phyloP scores from a whole-genome alignment of 73 alveolate species.

The Paraurostyla sp. region DNA sequence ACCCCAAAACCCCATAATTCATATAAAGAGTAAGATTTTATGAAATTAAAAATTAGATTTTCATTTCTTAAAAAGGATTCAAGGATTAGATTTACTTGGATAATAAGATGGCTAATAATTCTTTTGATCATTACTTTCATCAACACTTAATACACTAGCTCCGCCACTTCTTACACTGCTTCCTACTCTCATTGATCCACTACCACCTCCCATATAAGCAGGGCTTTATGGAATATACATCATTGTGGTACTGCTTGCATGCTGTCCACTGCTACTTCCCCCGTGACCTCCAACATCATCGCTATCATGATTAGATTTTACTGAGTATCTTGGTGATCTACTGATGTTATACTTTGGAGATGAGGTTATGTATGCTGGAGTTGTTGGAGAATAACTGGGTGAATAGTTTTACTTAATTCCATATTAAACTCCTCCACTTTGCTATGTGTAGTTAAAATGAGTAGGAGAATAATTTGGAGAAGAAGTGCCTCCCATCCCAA shows the following conservation, averaged over 20 bases:
- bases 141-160: not conserved
- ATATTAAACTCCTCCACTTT: not conserved
- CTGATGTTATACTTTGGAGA: conserved; percentile 49
- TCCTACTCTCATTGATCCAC: not conserved
- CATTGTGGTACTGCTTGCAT: not conserved
- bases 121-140: no score
- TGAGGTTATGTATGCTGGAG: conserved; percentile 71
- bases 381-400: conserved; percentile 63
- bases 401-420: conserved; percentile 61
- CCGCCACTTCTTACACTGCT: conserved; percentile 23
- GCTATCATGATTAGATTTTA: not conserved
- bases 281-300: not conserved
- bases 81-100: no score
- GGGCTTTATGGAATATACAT: conserved; percentile 29
- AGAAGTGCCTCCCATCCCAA: conserved; percentile 22
- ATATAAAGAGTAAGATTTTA: no score
- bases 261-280: not conserved
- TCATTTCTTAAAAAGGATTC: no score
- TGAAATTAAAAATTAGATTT: no score
- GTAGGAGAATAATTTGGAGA: conserved; percentile 55
- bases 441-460: not conserved
- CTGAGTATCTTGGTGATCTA: conserved; percentile 42
- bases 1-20: no score
- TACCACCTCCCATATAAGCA: not conserved
- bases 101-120: no score